These are phyloP conservation scores for Irpex sp. DNA, from an alignment of 1,284 basidiomycete genomes.

Conservation along the genomic window DNA sequence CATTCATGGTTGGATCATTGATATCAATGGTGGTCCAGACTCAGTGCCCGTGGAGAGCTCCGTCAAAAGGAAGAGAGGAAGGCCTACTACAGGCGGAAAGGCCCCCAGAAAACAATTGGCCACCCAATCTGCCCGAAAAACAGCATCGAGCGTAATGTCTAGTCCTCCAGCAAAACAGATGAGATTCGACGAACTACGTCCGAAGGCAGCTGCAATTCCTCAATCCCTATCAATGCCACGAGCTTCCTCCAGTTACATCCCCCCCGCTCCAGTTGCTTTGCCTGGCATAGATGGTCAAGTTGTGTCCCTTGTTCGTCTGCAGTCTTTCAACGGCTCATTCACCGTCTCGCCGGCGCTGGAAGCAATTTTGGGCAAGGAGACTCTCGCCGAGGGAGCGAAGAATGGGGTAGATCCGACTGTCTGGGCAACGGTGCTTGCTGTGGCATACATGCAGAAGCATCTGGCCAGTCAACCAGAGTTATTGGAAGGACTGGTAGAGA, in stretches of 20 bases:
- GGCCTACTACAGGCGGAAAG: not conserved
- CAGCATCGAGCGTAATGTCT: not conserved
- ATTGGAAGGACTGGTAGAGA: slow-evolving; percentile 33
- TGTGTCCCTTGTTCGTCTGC: slow-evolving; percentile 34
- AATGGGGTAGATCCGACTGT: slow-evolving; percentile 21
- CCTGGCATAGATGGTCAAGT: not conserved
- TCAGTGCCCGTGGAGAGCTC: not conserved
- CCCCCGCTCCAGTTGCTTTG: not conserved
- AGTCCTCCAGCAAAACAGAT: not conserved
- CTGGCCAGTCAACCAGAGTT: slow-evolving; percentile 31
- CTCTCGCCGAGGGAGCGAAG: slow-evolving; percentile 24
- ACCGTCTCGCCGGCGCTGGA: slow-evolving; percentile 24
- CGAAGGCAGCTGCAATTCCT: not conserved
- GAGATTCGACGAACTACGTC: not conserved
- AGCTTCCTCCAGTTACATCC: not conserved
- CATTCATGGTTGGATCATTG: not conserved
- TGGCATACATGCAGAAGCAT: slow-evolving; percentile 35
- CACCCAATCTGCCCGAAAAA: no score
- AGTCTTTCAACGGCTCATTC: slow-evolving; percentile 48
- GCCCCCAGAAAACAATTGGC: not conserved
- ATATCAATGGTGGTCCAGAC: no score
- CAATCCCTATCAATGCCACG: not conserved
- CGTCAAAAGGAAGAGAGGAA: not conserved
- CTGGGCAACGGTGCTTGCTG: slow-evolving; percentile 41
- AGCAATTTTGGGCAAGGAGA: slow-evolving; percentile 25